Percentiles rank a stretch among this genome's conserved stretches.
These are phyloP conservation scores for Mrakia gelida DNA, from an alignment of 768 basidiomycete species.

Conservation along the genomic window DNA sequence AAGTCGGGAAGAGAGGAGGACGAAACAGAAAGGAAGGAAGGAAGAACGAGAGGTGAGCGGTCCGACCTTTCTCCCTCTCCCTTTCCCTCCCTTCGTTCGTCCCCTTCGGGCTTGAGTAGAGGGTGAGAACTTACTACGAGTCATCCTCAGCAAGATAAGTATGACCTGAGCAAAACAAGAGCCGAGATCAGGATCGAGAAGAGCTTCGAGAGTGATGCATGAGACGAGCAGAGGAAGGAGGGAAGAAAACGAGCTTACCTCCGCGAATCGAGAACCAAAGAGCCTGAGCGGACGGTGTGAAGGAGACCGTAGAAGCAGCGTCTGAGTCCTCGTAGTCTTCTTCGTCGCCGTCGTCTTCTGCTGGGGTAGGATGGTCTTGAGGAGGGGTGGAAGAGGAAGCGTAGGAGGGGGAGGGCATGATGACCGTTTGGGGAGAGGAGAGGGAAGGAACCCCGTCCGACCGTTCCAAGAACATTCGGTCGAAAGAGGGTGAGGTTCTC, in stretches of 20 bases:
- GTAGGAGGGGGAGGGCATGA: background rate
- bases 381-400: background rate
- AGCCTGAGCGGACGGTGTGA: background rate
- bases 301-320: background rate
- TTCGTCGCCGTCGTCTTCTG: background rate
- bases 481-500: too few relatives aligned
- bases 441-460: too few relatives aligned
- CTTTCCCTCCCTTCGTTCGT: background rate
- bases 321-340: background rate
- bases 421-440: too few relatives aligned
- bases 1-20: too few relatives aligned
- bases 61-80: background rate
- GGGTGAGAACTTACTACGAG: background rate
- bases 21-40: too few relatives aligned
- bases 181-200: too few relatives aligned
- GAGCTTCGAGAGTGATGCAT: background rate
- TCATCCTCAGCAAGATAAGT: slow-evolving; percentile 1
- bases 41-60: background rate
- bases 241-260: background rate
- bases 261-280: background rate
- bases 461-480: too few relatives aligned
- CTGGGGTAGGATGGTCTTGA: background rate
- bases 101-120: background rate
- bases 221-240: background rate
- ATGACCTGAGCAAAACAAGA: background rate